phyloP scores from a whole-genome alignment of 495 filamentous ascomycete genomes.

The Hypoxylon intermedium region DNA sequence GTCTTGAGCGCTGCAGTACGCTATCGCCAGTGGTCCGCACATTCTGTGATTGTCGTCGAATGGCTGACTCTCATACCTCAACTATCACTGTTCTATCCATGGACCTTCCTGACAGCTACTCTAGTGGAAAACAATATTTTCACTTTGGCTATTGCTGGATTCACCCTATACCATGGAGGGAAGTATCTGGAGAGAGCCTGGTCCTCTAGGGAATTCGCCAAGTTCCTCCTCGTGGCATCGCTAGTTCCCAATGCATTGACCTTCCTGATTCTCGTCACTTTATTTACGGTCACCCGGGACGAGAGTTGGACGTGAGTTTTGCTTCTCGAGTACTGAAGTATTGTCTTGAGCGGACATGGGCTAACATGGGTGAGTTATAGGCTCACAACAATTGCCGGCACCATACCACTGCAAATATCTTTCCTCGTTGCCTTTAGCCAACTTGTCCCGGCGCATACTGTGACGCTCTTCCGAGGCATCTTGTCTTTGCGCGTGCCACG shows the following conservation, averaged over 20 bases:
- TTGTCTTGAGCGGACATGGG: constrained; percentile 6
- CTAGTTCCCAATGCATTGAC: constrained; percentile 80
- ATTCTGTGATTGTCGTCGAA: constrained; percentile 70
- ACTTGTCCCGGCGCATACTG: constrained; percentile 97
- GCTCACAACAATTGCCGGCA: constrained; percentile 81
- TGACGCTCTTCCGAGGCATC: constrained; percentile 85
- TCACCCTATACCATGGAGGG: constrained; percentile 90
- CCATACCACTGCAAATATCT: constrained; percentile 85
- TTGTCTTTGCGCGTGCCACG: constrained; percentile 88
- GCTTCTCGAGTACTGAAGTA: background rate
- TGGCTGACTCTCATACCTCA: constrained; percentile 88
- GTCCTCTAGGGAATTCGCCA: constrained; percentile 90
- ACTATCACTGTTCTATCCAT: constrained; percentile 83
- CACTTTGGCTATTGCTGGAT: constrained; percentile 77
- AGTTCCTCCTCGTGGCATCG: constrained; percentile 80
- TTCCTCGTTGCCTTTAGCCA: constrained; percentile 99
- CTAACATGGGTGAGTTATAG: constrained; percentile 48
- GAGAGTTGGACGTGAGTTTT: constrained; percentile 70
- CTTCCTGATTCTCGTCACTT: constrained; percentile 73
- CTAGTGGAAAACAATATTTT: constrained; percentile 94
- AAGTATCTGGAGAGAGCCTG: constrained; percentile 95
- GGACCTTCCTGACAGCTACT: constrained; percentile 86
- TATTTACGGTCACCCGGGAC: constrained; percentile 73
- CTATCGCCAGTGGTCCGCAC: constrained; percentile 66
- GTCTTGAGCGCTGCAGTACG: constrained; percentile 80